phyloP scores from a whole-genome alignment of 2,329 filamentous ascomycete species.

The Tolypocladium cylindrosporum region DNA sequence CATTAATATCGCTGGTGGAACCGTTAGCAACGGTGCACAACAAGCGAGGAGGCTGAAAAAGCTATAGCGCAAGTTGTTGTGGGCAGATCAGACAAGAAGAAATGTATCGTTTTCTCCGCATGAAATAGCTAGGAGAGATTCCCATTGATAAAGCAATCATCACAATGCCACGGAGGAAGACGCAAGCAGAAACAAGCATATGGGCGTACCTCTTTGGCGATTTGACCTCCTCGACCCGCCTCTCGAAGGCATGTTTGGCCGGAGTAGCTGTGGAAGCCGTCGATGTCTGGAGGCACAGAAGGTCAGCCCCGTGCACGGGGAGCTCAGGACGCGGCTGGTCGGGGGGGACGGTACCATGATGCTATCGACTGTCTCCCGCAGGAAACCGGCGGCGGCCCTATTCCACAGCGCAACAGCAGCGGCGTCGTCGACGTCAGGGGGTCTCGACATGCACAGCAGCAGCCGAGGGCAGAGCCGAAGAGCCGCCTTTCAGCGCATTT shows the following conservation, averaged over 20 bases:
- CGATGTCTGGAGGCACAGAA: slow-evolving; percentile 42
- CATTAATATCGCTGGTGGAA: slow-evolving; percentile 74
- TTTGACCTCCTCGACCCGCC: slow-evolving; percentile 73
- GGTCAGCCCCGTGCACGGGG: not conserved
- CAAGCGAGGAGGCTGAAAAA: slow-evolving; percentile 1
- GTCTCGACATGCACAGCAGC: slow-evolving; percentile 7
- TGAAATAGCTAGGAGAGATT: slow-evolving; percentile 96
- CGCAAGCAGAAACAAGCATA: not conserved
- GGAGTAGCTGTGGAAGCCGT: slow-evolving; percentile 65
- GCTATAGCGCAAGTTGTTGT: slow-evolving; percentile 1
- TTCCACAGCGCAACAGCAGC: slow-evolving; percentile 4
- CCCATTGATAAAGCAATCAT: slow-evolving; percentile 97
- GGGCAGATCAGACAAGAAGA: slow-evolving; percentile 50
- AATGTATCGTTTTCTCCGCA: slow-evolving; percentile 74
- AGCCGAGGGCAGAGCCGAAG: slow-evolving; percentile 6
- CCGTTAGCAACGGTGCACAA: slow-evolving; percentile 14
- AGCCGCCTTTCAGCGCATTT: slow-evolving; percentile 8
- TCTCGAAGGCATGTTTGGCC: slow-evolving; percentile 64
- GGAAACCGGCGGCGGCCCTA: slow-evolving; percentile 3
- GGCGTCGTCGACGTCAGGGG: not conserved
- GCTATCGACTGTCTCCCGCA: slow-evolving; percentile 5
- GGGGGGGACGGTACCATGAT: slow-evolving; percentile 7
- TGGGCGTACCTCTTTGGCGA: slow-evolving; percentile 76
- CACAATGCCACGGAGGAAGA: slow-evolving; percentile 26
- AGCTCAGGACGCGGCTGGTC: not conserved